Evolutionary conservation across 225 moss, liverwort and hornwort species (phyloP), one percentile per base, ranked within the genome.

Genomic region (Polytrichum commune): DNA sequence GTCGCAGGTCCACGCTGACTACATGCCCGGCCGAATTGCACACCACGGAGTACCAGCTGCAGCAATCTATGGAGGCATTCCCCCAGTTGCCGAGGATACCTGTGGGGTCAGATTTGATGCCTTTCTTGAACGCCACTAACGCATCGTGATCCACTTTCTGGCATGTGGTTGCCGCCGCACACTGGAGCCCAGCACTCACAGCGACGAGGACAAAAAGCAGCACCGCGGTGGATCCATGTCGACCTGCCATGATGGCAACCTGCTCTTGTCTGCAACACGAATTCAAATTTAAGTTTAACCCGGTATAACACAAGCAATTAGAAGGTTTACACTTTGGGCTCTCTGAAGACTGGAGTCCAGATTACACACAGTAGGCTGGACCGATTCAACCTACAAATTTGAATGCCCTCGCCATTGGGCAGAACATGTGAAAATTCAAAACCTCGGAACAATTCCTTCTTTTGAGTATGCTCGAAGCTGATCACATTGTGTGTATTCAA

Each of bases 51-150:
- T 27, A 63, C 78, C 82, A 82, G 65, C 16, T 33, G 65, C 28
- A 33, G 68, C 82, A 82, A 55, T 78, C 78, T 55, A 78, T 73
- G 32, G 63, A 73, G 56, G 73, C 68, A 1, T 69, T 32, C 27
- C 68, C 70, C 83, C 80, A 80, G 25, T 19, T 69, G 8, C 63
- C 73, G 35, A 80, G 66, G 29, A 75, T 61, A 62, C 81, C 80
- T 26, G 58, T 78, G 1, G 73, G 75, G 33, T 84, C 73, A 55
- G 68, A 53, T 20, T 67, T 80, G 61, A 80, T 80, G 55, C 69
- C 70, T 22, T 46, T 77, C 81, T 84, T 75, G 33, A 80, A 78
- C 26, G 74, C 69, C 38, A 84, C 54, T 55, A 78, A 81, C 62
- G 76, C 79, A 8, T 10, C 57, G 30, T 58, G 65, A 58, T 83